Evolutionary conservation across 2,329 filamentous ascomycete species (phyloP).

Genomic region (Calonectria fujianensis): DNA sequence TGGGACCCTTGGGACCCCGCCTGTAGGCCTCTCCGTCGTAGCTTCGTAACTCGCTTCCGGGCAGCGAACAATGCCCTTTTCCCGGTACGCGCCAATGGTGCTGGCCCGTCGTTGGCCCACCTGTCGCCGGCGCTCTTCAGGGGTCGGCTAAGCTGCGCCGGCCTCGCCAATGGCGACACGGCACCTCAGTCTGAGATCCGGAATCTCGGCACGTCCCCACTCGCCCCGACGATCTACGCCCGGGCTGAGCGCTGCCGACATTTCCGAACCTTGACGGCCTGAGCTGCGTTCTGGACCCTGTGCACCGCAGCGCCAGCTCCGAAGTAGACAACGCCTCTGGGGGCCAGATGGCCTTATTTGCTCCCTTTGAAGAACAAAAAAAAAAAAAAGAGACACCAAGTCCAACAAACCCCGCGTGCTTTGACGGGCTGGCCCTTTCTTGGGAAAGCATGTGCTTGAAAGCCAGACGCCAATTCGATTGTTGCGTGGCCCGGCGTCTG

Average conservation of each 20-base stretch:
- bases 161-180: constrained; percentile 29
- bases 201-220: constrained; percentile 39
- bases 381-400: no score
- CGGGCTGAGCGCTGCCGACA: constrained; percentile 24
- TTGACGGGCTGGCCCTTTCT: neutral
- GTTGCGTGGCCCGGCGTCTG: neutral
- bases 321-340: no score
- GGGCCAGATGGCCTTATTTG: neutral
- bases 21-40: no score
- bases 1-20: neutral
- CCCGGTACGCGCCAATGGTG: neutral
- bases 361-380: neutral
- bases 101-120: constrained; percentile 25
- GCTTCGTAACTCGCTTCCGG: neutral
- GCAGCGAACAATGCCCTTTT: neutral
- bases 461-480: neutral
- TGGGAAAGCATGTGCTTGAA: neutral
- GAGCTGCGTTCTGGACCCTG: neutral
- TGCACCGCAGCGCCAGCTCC: no score
- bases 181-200: constrained; percentile 8
- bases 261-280: constrained; percentile 9
- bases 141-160: constrained; percentile 26
- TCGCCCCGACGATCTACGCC: constrained; percentile 12
- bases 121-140: constrained; percentile 9
- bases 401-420: neutral